A percentile compares a stretch with the other conserved stretches of the same genome.
phyloP scores from a whole-genome alignment of 2,329 filamentous ascomycete genomes.

The Colletotrichum noveboracense region DNA sequence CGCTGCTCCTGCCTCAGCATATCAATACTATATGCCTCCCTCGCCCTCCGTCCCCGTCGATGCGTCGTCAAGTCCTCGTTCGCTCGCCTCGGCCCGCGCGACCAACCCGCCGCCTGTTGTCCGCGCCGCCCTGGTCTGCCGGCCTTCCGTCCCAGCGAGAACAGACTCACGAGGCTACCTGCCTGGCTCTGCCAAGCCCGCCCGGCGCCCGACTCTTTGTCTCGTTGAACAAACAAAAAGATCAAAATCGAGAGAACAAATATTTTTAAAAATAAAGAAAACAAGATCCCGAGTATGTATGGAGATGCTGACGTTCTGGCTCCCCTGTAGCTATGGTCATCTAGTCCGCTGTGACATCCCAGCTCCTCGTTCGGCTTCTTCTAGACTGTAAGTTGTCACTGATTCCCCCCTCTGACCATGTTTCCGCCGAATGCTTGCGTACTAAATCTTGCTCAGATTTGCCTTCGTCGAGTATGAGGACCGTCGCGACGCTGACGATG shows the following conservation, averaged over 20 bases:
- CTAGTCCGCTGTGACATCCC: conserved; percentile 99
- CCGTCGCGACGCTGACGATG: conserved; percentile 96
- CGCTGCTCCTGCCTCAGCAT: conserved; percentile 32
- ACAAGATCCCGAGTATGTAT: background rate
- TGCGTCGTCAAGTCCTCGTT: conserved; percentile 25
- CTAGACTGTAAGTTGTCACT: conserved; percentile 82
- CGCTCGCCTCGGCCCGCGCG: conserved; percentile 9
- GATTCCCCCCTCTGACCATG: background rate
- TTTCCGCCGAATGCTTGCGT: background rate
- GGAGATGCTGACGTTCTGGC: conserved; percentile 50
- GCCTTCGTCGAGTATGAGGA: conserved; percentile 99
- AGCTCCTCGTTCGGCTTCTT: conserved; percentile 89
- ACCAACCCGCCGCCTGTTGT: conserved; percentile 1
- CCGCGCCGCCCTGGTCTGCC: conserved; percentile 7
- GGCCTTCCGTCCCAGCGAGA: conserved; percentile 1
- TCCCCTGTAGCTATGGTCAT: conserved; percentile 79
- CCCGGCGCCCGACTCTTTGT: conserved; percentile 2
- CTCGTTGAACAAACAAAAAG: background rate
- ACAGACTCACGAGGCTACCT: background rate
- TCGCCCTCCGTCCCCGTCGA: conserved; percentile 47
- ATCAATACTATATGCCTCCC: conserved; percentile 31
- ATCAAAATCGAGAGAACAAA: background rate
- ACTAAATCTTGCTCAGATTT: conserved; percentile 63
- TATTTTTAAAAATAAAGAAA: background rate
- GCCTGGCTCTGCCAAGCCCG: background rate